Evolutionary conservation across 192 early-diverging fungal species (phyloP).

Genomic region (Geranomyces michiganensis): DNA sequence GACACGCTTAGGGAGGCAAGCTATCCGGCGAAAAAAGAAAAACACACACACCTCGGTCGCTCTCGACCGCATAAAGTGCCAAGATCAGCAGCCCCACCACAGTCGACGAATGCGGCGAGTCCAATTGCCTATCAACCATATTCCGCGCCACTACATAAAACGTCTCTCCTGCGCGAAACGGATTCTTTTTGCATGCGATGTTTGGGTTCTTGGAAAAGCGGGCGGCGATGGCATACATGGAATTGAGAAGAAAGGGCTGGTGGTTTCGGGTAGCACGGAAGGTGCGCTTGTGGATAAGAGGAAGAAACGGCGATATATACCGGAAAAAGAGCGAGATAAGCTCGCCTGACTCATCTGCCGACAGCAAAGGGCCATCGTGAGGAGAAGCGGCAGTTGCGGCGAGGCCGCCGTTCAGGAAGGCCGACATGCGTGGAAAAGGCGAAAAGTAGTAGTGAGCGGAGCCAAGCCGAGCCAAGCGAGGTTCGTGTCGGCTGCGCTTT

Average conservation of each 20-base stretch:
- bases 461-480: too few species aligned
- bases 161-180: slow-evolving; percentile 28
- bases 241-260: slow-evolving; percentile 36
- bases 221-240: slow-evolving; percentile 48
- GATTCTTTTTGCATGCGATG: slow-evolving; percentile 12
- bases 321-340: not conserved
- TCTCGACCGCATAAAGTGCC: slow-evolving; percentile 33
- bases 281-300: slow-evolving; percentile 34
- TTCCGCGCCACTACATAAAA: slow-evolving; percentile 46
- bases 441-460: too few species aligned
- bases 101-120: slow-evolving; percentile 31
- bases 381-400: too few species aligned
- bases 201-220: slow-evolving; percentile 41
- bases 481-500: too few species aligned
- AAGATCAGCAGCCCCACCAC: slow-evolving; percentile 37
- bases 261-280: slow-evolving; percentile 18
- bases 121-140: slow-evolving; percentile 45
- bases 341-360: too few species aligned
- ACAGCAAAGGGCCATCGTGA: slow-evolving; percentile 29
- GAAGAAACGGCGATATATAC: slow-evolving; percentile 36
- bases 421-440: too few species aligned
- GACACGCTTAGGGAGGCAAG: too few species aligned
- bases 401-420: too few species aligned
- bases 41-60: slow-evolving; percentile 25
- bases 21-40: too few species aligned